phyloP scores from a whole-genome alignment of 306 rosid species.

The Betula pendula region DNA sequence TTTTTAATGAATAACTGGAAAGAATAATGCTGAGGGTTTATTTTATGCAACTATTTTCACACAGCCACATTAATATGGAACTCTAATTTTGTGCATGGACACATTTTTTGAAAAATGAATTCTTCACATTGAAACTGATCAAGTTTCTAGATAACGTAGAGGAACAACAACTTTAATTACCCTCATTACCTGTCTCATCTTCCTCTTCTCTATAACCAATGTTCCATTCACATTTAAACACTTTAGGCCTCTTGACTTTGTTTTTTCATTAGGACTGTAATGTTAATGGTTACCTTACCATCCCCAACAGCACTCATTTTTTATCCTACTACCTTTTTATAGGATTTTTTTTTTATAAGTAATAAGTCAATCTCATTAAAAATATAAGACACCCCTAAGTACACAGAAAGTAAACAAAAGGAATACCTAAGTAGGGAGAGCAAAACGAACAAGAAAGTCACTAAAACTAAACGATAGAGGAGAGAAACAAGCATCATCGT shows the following conservation, averaged over 20 bases:
- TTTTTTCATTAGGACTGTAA: neutral
- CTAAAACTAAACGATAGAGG: no score
- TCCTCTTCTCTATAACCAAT: constrained; percentile 5
- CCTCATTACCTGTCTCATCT: constrained; percentile 1
- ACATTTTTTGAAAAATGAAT: neutral
- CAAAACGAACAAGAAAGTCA: no score
- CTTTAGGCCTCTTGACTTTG: neutral
- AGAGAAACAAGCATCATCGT: no score
- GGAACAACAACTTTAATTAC: constrained; percentile 16
- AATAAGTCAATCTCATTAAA: no score
- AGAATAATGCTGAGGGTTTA: neutral
- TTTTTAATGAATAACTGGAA: neutral
- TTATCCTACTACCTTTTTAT: no score
- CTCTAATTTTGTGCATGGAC: neutral
- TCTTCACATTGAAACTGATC: neutral
- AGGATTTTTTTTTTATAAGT: no score
- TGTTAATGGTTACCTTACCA: neutral
- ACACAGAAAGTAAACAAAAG: no score
- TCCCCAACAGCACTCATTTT: neutral
- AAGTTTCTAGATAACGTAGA: neutral
- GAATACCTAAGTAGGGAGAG: no score
- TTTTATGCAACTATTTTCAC: no score
- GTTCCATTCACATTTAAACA: constrained; percentile 12
- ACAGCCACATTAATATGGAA: neutral
- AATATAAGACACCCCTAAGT: no score